These are phyloP conservation scores for Alnus glutinosa DNA, from an alignment of 306 rosid species.

Conservation along the genomic window DNA sequence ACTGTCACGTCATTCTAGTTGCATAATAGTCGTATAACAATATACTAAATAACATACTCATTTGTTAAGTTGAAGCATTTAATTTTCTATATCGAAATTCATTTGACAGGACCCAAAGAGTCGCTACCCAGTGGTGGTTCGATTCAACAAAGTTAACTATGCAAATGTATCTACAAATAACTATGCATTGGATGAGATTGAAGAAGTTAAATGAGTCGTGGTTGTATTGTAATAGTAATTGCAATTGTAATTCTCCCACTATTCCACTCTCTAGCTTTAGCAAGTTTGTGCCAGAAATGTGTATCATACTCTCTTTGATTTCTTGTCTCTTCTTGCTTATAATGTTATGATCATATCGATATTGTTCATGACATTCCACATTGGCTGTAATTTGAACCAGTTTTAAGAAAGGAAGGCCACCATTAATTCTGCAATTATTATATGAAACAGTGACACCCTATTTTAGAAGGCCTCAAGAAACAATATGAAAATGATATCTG, in stretches of 20 bases:
- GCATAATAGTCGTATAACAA: too few species aligned
- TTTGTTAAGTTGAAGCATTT: too few species aligned
- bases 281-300: slow-evolving; percentile 34
- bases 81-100: slow-evolving; percentile 2
- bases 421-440: not conserved
- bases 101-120: slow-evolving; percentile 65
- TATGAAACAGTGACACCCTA: too few species aligned
- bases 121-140: slow-evolving; percentile 85
- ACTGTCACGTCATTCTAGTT: too few species aligned
- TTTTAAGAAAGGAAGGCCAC: not conserved
- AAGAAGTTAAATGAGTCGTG: slow-evolving; percentile 54
- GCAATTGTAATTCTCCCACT: slow-evolving; percentile 35
- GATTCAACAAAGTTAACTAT: slow-evolving; percentile 81
- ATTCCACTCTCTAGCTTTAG: slow-evolving; percentile 37
- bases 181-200: slow-evolving; percentile 86
- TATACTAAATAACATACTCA: too few species aligned
- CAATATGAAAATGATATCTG: too few species aligned
- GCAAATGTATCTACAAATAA: slow-evolving; percentile 90
- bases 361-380: not conserved
- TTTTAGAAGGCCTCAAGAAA: too few species aligned
- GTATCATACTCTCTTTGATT: slow-evolving; percentile 51
- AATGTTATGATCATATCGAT: slow-evolving; percentile 6
- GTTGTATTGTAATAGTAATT: slow-evolving; percentile 41
- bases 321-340: slow-evolving; percentile 12
- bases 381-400: not conserved